Base-by-base conservation (phyloP, 148 eudicot genomes). In the Amaranthus palmeri region DNA sequence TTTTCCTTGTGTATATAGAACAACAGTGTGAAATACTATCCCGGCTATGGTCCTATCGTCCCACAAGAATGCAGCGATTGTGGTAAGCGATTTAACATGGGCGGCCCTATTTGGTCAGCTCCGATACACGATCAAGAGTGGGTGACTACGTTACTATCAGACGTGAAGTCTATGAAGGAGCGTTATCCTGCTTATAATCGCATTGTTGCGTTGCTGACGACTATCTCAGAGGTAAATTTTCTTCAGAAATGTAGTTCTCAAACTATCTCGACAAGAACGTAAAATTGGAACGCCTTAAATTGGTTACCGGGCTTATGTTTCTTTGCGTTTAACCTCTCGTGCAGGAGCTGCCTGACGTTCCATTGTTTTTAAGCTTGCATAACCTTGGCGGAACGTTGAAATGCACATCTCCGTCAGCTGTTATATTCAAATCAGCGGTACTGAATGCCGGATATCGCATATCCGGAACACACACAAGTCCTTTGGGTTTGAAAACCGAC, bases 61-160 rank as follows among this genome's bases (percentile, higher is more conserved):
- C 83, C 86, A 74, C 97, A 87, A 88, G 96, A 90, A n/a, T 96
- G 99, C 84, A 79, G 76, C 4, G 88, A 92, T 67, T 96, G 99
- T 70, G 92, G 97, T 54, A 96, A 96, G 80, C 88, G 87, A 79
- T 90, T 70, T 76, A 92, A 88, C 72, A 85, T 96, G 96, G 99
- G 99, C 8, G 99, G 99, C 45, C 95, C 99, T 36, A 90, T 96
- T 70, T 96, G 99, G 99, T 92, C 99, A 17, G 97, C 93, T 80
- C 92, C 97, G 55, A 96, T 92, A 54, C 99, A 96, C 62, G 96
- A 96, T 84, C 87, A 85, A 74, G 96, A 96, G 66, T 96, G 99
- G 99, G 96, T 92, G 48, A 79, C 83, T 77, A 82, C 96, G 59
- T 88, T 92, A n/a, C 77, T 96, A 54, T 80, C 84, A 48, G 95